Evolutionary conservation across 2,329 filamentous ascomycete genomes (phyloP).

Genomic region (Penicillium capsulatum): DNA sequence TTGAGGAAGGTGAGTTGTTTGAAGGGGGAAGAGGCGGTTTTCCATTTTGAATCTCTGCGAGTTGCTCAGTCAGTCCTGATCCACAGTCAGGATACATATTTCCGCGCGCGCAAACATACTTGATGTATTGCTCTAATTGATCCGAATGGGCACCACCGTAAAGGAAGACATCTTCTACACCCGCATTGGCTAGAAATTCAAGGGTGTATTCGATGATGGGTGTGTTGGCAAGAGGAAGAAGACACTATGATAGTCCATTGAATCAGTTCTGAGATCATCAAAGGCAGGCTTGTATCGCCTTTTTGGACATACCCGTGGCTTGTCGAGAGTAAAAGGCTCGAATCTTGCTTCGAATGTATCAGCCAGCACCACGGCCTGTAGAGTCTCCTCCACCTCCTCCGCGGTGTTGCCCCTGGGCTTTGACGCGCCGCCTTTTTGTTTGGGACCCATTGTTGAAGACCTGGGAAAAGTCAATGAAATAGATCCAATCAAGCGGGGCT

Average conservation of each 20-base stretch:
- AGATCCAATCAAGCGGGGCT: not conserved
- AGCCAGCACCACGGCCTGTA: slow-evolving; percentile 68
- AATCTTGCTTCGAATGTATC: slow-evolving; percentile 95
- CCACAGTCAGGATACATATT: no score
- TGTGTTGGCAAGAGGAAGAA: slow-evolving; percentile 86
- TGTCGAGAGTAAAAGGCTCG: slow-evolving; percentile 81
- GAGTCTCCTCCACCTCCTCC: slow-evolving; percentile 58
- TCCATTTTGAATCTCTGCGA: slow-evolving; percentile 66
- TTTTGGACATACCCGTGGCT: slow-evolving; percentile 73
- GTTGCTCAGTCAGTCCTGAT: slow-evolving; percentile 15
- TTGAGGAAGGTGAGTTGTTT: slow-evolving; percentile 77
- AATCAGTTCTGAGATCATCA: slow-evolving; percentile 7
- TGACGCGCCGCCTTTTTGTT: slow-evolving; percentile 32
- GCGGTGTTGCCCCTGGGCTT: slow-evolving; percentile 42
- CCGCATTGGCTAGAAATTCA: slow-evolving; percentile 90
- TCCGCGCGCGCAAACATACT: slow-evolving; percentile 39
- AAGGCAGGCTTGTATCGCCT: no score
- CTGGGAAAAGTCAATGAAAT: slow-evolving; percentile 5
- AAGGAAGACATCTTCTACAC: slow-evolving; percentile 89
- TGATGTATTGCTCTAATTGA: slow-evolving; percentile 81
- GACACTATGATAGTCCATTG: slow-evolving; percentile 58
- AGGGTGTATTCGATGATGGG: slow-evolving; percentile 97
- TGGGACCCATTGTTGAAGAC: slow-evolving; percentile 31
- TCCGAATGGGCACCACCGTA: slow-evolving; percentile 87
- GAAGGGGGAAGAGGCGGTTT: slow-evolving; percentile 71